phyloP scores from a whole-genome alignment of 1,284 basidiomycete species.

The Cutaneotrichosporon sp. region DNA sequence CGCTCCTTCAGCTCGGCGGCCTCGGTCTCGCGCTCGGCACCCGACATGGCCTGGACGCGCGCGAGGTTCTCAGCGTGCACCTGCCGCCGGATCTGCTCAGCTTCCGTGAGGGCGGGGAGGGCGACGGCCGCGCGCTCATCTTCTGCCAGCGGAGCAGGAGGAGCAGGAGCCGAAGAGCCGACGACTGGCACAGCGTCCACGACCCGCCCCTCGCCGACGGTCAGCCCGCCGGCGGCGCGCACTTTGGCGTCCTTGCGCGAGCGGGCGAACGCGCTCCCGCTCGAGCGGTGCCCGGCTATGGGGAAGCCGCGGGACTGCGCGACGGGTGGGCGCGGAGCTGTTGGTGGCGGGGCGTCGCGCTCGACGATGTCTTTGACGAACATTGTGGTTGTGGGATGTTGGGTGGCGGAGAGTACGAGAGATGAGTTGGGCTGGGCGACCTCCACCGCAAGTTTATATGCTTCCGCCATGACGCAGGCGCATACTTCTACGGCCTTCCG shows the following conservation, averaged over 20 bases:
- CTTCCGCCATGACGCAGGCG: slow-evolving; percentile 2
- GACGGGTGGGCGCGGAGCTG: slow-evolving; percentile 24
- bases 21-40: slow-evolving; percentile 63
- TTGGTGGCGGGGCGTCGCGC: slow-evolving; percentile 25
- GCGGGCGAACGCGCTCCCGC: slow-evolving; percentile 21
- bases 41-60: slow-evolving; percentile 62
- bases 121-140: background rate
- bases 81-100: slow-evolving; percentile 14
- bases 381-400: slow-evolving; percentile 21
- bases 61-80: slow-evolving; percentile 48
- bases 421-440: slow-evolving; percentile 4
- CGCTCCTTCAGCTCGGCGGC: slow-evolving; percentile 64
- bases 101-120: slow-evolving; percentile 9
- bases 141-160: too few relatives aligned
- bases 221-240: slow-evolving; percentile 14
- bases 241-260: slow-evolving; percentile 11
- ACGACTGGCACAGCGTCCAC: slow-evolving; percentile 19
- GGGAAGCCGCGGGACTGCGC: slow-evolving; percentile 20
- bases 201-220: slow-evolving; percentile 17
- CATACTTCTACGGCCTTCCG: background rate
- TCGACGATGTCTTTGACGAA: slow-evolving; percentile 40
- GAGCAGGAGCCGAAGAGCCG: background rate
- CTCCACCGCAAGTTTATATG: slow-evolving; percentile 11
- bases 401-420: background rate
- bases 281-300: slow-evolving; percentile 18